Evolutionary conservation across 2,329 filamentous ascomycete genomes (phyloP).

Genomic region (Bipolaris gigantea): DNA sequence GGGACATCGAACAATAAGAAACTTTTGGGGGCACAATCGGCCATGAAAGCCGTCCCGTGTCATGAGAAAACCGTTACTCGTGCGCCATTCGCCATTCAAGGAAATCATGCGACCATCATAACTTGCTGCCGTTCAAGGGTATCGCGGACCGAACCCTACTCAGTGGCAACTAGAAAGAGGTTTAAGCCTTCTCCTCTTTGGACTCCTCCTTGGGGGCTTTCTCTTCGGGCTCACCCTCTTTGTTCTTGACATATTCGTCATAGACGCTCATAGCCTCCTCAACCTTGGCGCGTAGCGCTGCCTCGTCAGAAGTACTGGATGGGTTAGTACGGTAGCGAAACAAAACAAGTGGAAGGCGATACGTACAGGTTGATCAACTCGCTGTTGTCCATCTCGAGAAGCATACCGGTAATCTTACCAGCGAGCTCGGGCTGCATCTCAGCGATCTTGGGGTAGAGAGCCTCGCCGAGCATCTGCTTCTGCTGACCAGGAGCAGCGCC

Average conservation of each 20-base stretch:
- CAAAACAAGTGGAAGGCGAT: conserved; percentile 1
- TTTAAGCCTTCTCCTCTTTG: conserved; percentile 53
- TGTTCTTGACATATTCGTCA: conserved; percentile 96
- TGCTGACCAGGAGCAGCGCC: conserved; percentile 70
- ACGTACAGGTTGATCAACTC: conserved; percentile 96
- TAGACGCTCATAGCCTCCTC: conserved; percentile 97
- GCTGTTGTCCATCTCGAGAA: conserved; percentile 97
- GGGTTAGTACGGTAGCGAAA: conserved; percentile 31
- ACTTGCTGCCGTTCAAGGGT: conserved; percentile 30
- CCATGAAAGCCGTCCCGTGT: conserved; percentile 38
- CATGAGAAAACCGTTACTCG: conserved; percentile 33
- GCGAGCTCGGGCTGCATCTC: conserved; percentile 91
- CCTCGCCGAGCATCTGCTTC: conserved; percentile 98
- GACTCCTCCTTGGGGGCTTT: conserved; percentile 47
- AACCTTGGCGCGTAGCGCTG: conserved; percentile 89
- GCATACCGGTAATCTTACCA: conserved; percentile 99
- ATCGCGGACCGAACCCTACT: conserved; percentile 36
- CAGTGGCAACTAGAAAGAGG: conserved; percentile 33
- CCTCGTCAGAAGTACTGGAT: conserved; percentile 81
- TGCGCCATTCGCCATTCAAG: conserved; percentile 43
- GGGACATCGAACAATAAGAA: conserved; percentile 34
- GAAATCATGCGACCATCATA: conserved; percentile 34
- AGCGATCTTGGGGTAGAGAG: conserved; percentile 98
- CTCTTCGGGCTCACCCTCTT: conserved; percentile 51
- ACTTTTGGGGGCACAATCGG: conserved; percentile 42